phyloP scores from a whole-genome alignment of 2,329 filamentous ascomycete species.

The Monosporascus sp. region DNA sequence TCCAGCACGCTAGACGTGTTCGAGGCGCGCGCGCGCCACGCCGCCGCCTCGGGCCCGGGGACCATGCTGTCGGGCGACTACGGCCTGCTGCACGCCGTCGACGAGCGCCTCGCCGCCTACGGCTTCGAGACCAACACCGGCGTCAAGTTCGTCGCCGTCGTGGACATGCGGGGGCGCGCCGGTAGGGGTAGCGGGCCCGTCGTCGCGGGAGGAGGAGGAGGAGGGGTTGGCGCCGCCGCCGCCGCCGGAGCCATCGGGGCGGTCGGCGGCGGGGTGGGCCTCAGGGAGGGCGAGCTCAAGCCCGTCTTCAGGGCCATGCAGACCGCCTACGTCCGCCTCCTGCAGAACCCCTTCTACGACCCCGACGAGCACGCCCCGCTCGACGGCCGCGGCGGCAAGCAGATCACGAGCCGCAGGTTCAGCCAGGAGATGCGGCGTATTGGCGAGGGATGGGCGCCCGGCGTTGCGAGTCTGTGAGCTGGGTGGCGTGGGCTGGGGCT shows the following conservation, averaged over 20 bases:
- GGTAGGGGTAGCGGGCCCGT: constrained; percentile 27
- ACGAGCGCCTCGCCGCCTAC: constrained; percentile 89
- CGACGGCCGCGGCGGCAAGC: constrained; percentile 50
- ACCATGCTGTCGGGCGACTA: constrained; percentile 67
- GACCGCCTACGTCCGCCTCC: constrained; percentile 78
- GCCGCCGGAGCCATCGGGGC: constrained; percentile 27
- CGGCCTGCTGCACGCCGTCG: constrained; percentile 85
- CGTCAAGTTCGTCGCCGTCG: constrained; percentile 81
- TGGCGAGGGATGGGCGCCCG: constrained; percentile 78
- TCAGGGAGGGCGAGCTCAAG: constrained; percentile 83
- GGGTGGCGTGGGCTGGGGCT: neutral
- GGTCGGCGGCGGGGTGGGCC: constrained; percentile 49
- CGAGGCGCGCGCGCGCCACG: constrained; percentile 72
- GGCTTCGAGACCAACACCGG: constrained; percentile 96
- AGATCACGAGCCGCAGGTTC: constrained; percentile 79
- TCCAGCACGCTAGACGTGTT: constrained; percentile 93
- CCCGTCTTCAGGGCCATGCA: constrained; percentile 89
- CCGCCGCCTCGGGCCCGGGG: constrained; percentile 44
- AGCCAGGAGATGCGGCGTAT: constrained; percentile 78
- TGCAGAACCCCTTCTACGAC: constrained; percentile 93
- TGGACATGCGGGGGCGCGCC: constrained; percentile 78
- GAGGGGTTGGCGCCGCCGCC: constrained; percentile 22
- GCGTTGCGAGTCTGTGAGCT: constrained; percentile 53
- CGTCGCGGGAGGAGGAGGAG: constrained; percentile 15
- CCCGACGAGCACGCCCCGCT: constrained; percentile 74